Evolutionary conservation across 2,329 filamentous ascomycete genomes (phyloP).

Genomic region (Colletotrichum cereale): DNA sequence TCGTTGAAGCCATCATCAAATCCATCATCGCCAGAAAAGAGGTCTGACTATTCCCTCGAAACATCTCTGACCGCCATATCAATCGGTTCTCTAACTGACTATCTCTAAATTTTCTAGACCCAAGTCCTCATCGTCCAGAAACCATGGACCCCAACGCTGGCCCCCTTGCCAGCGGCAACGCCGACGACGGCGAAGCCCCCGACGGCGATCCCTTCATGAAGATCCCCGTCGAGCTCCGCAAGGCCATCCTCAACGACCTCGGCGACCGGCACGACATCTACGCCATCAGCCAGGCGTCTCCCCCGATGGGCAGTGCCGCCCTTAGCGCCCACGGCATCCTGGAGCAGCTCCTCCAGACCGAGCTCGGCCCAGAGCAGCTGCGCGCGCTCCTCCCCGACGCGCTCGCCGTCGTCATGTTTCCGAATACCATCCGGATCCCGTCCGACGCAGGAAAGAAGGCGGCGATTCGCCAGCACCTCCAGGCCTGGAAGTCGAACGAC

Average conservation of each 20-base stretch:
- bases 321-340: background rate
- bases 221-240: background rate
- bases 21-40: background rate
- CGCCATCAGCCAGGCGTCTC: background rate
- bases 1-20: no score
- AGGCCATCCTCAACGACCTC: background rate
- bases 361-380: background rate
- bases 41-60: background rate
- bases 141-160: background rate
- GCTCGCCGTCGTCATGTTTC: background rate
- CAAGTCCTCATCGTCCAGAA: background rate
- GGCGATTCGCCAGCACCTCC: background rate
- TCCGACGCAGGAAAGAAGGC: background rate
- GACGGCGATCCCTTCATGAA: background rate
- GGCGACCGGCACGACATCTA: background rate
- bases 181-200: background rate
- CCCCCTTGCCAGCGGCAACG: background rate
- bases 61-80: no score
- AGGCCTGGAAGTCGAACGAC: background rate
- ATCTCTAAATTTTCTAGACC: no score
- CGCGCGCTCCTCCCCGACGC: background rate
- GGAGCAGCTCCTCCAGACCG: background rate
- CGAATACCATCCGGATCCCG: background rate
- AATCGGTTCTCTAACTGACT: background rate
- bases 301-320: background rate